Evolutionary conservation across 1,284 basidiomycete genomes (phyloP), one percentile per base, ranked within the genome.

Genomic region (Ceratobasidium sp.): DNA sequence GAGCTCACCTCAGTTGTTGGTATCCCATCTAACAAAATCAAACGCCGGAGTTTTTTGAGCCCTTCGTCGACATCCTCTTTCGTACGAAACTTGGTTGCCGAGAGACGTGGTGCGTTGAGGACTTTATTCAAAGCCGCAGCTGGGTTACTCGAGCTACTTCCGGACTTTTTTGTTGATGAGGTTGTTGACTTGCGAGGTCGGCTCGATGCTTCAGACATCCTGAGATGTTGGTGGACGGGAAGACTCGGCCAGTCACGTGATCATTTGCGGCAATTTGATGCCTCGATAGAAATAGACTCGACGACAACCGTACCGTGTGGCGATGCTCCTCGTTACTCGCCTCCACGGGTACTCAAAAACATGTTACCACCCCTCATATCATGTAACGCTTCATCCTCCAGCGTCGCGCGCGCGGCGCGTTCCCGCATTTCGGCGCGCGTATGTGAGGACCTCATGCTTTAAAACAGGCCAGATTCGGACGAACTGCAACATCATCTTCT

Each of bases 21-120:
- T 64, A 96, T 92, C 15, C 93, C 92, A 73, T 95, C 93, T 20
- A 94, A 90, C 38, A 96, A 84, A 54, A 96, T 93, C 78, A 94
- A 81, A 25, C 93, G 83, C 56, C 93, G 82, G 62, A 96, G 79
- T 77, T 91, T 92, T 79, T 91, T 93, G 20, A 89, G 83, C 25
- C 87, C 87, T 76, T 95, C 93, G 43, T 92, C 88, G 38, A 89
- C 80, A 72, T 94, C 92, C 45, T 83, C 81, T 17, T 86, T 80
- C 8, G 86, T 83, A 58, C 89, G 84, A 73, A 77, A 82, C 77
- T 86, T 89, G 12, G 87, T 85, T 17, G 60, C 60, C 1, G 78
- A 77, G 17, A 81, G 78, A 74, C 87, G 90, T 65, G 89, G 83
- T 72, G 88, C 87, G 73, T 83, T 86, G 40, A 93, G 81, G 49